These are phyloP conservation scores for Amanita inopinata DNA, from an alignment of 768 basidiomycete genomes.

Conservation along the genomic window DNA sequence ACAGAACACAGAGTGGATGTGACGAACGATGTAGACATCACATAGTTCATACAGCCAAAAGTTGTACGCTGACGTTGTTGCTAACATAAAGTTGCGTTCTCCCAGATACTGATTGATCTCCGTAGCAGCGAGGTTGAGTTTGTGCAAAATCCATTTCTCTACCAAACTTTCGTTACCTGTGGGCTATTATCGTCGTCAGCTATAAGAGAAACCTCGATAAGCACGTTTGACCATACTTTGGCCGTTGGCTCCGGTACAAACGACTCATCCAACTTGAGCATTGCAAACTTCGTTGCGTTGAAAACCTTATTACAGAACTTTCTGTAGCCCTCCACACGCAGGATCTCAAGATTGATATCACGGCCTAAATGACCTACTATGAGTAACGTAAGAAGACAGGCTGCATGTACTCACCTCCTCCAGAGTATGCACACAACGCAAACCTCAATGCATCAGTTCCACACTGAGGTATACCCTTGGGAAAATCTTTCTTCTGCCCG, in stretches of 20 bases:
- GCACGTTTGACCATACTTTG: too few species aligned
- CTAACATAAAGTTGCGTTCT: constrained; percentile 88
- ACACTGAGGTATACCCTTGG: constrained; percentile 97
- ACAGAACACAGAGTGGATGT: not conserved
- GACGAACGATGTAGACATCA: constrained; percentile 90
- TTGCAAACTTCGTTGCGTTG: constrained; percentile 99
- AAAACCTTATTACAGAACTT: constrained; percentile 99
- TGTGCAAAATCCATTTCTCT: constrained; percentile 93
- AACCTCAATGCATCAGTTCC: constrained; percentile 95
- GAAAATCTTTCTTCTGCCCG: constrained; percentile 99
- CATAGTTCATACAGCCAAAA: constrained; percentile 99
- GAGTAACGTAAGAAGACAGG: not conserved
- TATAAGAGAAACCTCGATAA: too few species aligned
- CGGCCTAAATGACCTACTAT: constrained; percentile 47
- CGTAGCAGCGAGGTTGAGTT: constrained; percentile 71
- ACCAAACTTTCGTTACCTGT: constrained; percentile 87
- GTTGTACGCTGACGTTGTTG: constrained; percentile 76
- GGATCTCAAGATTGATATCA: constrained; percentile 94
- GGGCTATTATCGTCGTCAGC: constrained; percentile 48
- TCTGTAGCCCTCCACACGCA: constrained; percentile 94
- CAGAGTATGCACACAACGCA: constrained; percentile 89
- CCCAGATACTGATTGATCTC: constrained; percentile 70
- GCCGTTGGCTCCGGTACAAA: constrained; percentile 68
- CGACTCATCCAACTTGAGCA: constrained; percentile 84
- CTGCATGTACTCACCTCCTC: constrained; percentile 48